phyloP scores from a whole-genome alignment of 441 rosid species.

The Bocquillonia castaneifolia region DNA sequence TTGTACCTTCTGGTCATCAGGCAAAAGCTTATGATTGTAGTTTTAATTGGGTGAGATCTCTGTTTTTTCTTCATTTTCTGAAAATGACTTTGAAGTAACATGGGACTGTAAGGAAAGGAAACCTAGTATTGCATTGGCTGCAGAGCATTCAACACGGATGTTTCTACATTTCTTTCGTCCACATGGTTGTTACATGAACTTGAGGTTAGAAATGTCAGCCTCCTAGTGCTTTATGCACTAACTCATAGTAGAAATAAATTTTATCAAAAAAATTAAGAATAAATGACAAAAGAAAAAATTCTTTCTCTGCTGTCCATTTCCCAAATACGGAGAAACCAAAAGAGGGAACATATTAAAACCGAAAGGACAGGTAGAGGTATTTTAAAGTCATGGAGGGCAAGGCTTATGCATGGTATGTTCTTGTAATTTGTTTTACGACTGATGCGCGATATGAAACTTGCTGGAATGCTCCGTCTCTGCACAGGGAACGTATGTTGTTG shows the following conservation, averaged over 20 bases:
- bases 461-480: not conserved
- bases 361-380: not conserved
- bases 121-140: not conserved
- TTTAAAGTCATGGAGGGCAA: not conserved
- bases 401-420: not conserved
- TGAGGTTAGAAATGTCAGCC: not conserved
- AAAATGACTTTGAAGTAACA: not conserved
- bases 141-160: not conserved
- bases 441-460: not conserved
- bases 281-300: not conserved
- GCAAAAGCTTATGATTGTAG: not conserved
- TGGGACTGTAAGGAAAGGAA: not conserved
- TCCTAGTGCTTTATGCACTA: not conserved
- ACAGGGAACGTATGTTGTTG: not conserved
- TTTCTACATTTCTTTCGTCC: not conserved
- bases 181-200: not conserved
- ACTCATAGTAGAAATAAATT: not conserved
- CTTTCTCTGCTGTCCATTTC: not conserved
- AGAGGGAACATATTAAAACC: not conserved
- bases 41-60: not conserved
- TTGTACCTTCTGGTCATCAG: not conserved
- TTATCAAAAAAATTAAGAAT: not conserved
- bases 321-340: not conserved
- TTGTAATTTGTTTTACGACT: not conserved
- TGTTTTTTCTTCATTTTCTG: not conserved